phyloP scores from a whole-genome alignment of 352 stramenopile genomes.

The Blastocystis sp. region DNA sequence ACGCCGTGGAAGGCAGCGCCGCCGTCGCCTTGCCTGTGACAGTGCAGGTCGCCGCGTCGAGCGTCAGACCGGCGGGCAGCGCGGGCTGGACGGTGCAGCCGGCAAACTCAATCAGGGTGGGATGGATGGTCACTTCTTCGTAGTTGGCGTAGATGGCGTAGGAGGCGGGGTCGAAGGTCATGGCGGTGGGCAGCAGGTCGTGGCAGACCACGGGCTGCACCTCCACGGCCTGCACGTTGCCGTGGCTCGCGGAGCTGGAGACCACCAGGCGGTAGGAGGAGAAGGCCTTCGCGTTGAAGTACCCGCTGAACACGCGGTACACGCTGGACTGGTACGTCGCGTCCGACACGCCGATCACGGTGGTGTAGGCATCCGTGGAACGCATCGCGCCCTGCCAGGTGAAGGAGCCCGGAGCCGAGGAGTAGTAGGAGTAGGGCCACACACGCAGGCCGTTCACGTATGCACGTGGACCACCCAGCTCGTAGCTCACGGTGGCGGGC shows the following conservation, averaged over 20 bases:
- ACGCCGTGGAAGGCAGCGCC: too few relatives aligned
- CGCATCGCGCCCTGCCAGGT: too few relatives aligned
- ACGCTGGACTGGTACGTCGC: too few relatives aligned
- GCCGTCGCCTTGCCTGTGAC: too few relatives aligned
- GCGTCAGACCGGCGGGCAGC: too few relatives aligned
- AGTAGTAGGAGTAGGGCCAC: background rate
- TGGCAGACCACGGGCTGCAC: background rate
- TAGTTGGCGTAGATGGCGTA: background rate
- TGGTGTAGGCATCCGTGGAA: too few relatives aligned
- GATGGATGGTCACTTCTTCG: background rate
- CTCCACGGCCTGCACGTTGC: background rate
- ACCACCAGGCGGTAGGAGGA: too few relatives aligned
- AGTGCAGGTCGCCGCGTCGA: background rate
- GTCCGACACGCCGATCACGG: too few relatives aligned
- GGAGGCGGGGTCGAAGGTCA: background rate
- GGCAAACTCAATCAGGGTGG: background rate
- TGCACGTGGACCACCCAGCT: background rate
- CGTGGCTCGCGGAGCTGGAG: background rate
- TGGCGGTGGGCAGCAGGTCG: background rate
- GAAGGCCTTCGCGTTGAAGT: too few relatives aligned
- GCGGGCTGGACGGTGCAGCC: background rate
- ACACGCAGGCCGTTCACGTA: slow-evolving; percentile 37
- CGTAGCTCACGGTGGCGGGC: background rate
- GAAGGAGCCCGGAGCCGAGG: background rate
- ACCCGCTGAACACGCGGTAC: too few relatives aligned